Evolutionary conservation across 2,329 filamentous ascomycete species (phyloP).

Genomic region (Colletotrichum incanum): DNA sequence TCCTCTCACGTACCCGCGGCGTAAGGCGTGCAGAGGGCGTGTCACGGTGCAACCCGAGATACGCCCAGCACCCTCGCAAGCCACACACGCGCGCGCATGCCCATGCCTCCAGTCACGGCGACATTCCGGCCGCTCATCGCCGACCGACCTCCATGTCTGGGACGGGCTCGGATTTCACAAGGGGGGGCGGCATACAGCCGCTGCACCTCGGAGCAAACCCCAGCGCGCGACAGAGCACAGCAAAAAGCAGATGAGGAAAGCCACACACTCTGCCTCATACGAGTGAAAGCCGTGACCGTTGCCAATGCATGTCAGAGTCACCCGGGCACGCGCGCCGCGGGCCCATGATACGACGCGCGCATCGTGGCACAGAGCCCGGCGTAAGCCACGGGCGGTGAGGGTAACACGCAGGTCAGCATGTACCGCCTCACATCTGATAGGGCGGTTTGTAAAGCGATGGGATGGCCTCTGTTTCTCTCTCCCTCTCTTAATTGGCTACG

Average conservation of each 20-base stretch:
- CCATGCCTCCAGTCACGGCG: background rate
- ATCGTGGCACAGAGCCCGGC: slow-evolving; percentile 19
- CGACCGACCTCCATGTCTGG: background rate
- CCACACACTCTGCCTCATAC: background rate
- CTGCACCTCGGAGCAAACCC: slow-evolving; percentile 1
- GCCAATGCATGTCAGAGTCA: slow-evolving; percentile 7
- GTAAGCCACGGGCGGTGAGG: slow-evolving; percentile 38
- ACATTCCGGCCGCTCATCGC: slow-evolving; percentile 20
- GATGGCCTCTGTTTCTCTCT: background rate
- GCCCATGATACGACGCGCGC: background rate
- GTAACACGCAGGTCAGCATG: slow-evolving; percentile 24
- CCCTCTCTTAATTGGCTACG: background rate
- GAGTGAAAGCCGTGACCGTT: background rate
- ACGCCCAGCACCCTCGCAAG: background rate
- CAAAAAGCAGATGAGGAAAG: background rate
- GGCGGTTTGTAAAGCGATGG: background rate
- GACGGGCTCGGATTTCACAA: background rate
- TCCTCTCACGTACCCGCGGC: background rate
- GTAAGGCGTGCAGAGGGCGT: background rate
- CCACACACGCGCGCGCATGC: background rate
- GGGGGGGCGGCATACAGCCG: background rate
- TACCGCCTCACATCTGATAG: slow-evolving; percentile 23
- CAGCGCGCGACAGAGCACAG: background rate
- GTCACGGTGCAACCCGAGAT: background rate
- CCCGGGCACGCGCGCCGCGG: background rate